Percentiles rank a stretch among this genome's conserved stretches.
phyloP scores from a whole-genome alignment of 768 basidiomycete genomes.

The Mycena maculata region DNA sequence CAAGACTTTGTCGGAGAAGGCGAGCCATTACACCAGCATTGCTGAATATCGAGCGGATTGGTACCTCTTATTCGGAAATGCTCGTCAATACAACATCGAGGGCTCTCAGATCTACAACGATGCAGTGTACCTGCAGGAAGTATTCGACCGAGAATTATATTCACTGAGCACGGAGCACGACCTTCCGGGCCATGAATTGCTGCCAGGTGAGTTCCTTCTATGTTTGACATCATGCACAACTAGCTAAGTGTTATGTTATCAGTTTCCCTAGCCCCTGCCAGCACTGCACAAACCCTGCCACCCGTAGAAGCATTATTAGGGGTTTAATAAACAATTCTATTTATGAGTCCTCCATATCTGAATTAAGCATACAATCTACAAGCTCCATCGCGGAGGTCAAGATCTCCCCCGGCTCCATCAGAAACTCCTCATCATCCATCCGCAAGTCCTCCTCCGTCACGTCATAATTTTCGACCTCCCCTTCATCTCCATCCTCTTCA shows the following conservation, averaged over 20 bases:
- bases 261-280: not conserved
- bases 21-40: slow-evolving; percentile 4
- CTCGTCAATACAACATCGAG: not conserved
- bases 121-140: not conserved
- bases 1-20: not conserved
- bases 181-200: not conserved
- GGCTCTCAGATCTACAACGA: slow-evolving; percentile 23
- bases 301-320: not conserved
- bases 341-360: not conserved
- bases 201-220: not conserved
- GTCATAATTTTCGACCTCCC: not conserved
- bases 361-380: not conserved
- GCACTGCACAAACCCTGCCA: not conserved
- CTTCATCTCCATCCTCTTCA: not conserved
- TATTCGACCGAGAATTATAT: slow-evolving; percentile 10
- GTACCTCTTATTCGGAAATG: slow-evolving; percentile 24
- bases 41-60: slow-evolving; percentile 10
- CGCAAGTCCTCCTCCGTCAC: slow-evolving; percentile 7
- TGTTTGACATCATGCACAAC: too few species aligned
- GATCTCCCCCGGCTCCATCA: slow-evolving; percentile 1
- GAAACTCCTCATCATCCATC: slow-evolving; percentile 15
- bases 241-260: too few species aligned
- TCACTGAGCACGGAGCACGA: not conserved
- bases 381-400: not conserved
- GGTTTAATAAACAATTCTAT: not conserved